These are phyloP conservation scores for Suillus subalutaceus DNA, from an alignment of 768 basidiomycete species.

Conservation along the genomic window DNA sequence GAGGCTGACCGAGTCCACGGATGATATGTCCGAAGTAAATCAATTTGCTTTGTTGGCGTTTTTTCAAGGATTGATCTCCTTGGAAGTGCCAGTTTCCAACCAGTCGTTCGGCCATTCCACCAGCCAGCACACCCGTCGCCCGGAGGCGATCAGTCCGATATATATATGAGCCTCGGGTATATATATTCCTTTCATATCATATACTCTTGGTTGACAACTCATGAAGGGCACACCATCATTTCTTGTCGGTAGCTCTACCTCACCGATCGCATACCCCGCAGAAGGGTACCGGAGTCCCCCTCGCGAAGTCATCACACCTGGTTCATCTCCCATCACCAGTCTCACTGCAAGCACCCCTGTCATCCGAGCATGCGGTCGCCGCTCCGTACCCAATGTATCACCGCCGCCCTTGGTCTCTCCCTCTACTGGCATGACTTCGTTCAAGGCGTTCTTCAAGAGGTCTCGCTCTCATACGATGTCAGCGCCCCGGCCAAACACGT, in stretches of 20 bases:
- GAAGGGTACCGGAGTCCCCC: slow-evolving; percentile 33
- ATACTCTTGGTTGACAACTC: slow-evolving; percentile 9
- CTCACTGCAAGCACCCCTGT: slow-evolving; percentile 14
- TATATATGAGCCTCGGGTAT: slow-evolving; percentile 32
- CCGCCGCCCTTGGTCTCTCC: slow-evolving; percentile 20
- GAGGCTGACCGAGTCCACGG: slow-evolving; percentile 7
- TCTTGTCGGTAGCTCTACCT: slow-evolving; percentile 34
- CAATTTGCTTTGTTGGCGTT: not conserved
- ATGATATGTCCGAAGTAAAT: slow-evolving; percentile 3
- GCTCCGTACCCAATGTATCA: slow-evolving; percentile 23
- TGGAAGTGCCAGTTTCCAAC: not conserved
- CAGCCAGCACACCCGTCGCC: not conserved
- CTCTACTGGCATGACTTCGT: slow-evolving; percentile 20
- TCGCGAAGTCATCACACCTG: slow-evolving; percentile 14
- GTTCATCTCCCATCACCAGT: not conserved
- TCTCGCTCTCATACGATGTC: slow-evolving; percentile 28
- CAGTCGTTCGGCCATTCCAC: not conserved
- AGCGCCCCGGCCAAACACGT: slow-evolving; percentile 13
- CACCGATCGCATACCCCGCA: slow-evolving; percentile 33
- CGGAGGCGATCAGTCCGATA: slow-evolving; percentile 21
- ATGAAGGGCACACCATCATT: slow-evolving; percentile 32
- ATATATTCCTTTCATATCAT: not conserved
- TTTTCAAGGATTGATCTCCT: not conserved
- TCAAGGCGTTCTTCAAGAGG: slow-evolving; percentile 32
- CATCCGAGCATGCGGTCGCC: slow-evolving; percentile 17